phyloP scores from a whole-genome alignment of 768 basidiomycete genomes.

The Xanthoconium purpureum region DNA sequence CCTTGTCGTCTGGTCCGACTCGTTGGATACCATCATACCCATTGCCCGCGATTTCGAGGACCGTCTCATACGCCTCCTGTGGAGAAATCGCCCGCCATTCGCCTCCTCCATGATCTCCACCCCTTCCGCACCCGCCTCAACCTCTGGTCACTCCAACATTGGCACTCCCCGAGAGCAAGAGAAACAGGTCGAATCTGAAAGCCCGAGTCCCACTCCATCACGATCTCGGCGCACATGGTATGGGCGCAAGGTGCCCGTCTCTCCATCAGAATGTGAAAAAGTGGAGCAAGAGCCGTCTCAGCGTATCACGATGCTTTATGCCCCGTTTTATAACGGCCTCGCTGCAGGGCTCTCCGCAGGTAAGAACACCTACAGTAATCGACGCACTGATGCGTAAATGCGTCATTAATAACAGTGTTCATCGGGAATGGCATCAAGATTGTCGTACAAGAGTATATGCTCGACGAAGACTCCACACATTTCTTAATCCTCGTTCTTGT shows the following conservation, averaged over 20 bases:
- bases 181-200: constrained; percentile 14
- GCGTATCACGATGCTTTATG: constrained; percentile 24
- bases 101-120: constrained; percentile 23
- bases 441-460: constrained; percentile 50
- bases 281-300: constrained; percentile 7
- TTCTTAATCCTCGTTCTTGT: constrained; percentile 38
- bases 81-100: constrained; percentile 39
- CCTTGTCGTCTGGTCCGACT: constrained; percentile 82
- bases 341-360: constrained; percentile 27
- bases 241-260: constrained; percentile 47
- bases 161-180: constrained; percentile 17
- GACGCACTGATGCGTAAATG: background rate
- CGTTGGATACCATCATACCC: constrained; percentile 68
- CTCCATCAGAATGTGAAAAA: constrained; percentile 32
- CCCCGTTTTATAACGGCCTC: constrained; percentile 27
- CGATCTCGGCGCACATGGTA: constrained; percentile 56
- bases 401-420: constrained; percentile 44
- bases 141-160: constrained; percentile 37
- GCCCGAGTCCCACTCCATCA: constrained; percentile 25
- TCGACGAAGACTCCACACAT: constrained; percentile 46
- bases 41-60: constrained; percentile 51
- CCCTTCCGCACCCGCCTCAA: constrained; percentile 32
- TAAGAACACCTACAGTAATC: background rate
- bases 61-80: constrained; percentile 54
- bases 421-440: constrained; percentile 62